A percentile compares a stretch with the other conserved stretches of the same genome.
Conservation (phyloP, 2,329 filamentous ascomycete genomes). For the Diaporthe australafricana region DNA sequence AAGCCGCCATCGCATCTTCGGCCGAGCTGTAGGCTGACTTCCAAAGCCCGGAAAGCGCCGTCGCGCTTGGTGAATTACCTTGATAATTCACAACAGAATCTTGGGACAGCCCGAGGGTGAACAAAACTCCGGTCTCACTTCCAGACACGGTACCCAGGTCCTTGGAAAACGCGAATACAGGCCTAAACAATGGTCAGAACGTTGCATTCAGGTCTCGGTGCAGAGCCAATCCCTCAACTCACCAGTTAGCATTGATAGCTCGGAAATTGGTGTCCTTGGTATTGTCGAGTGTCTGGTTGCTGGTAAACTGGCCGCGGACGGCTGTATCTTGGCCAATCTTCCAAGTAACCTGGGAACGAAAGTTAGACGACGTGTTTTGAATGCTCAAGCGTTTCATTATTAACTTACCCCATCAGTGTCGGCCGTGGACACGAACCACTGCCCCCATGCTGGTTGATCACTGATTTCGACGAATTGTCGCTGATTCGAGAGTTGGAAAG, state of each 20-base stretch:
- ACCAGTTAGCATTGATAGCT: constrained; percentile 72
- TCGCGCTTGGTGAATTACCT: constrained; percentile 71
- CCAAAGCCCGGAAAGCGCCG: constrained; percentile 80
- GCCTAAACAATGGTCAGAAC: constrained; percentile 56
- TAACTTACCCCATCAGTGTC: constrained; percentile 57
- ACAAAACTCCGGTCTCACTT: constrained; percentile 63
- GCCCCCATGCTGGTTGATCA: constrained; percentile 85
- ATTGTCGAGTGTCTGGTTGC: constrained; percentile 71
- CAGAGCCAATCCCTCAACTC: constrained; percentile 21
- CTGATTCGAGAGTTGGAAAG: constrained; percentile 70
- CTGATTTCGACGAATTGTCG: constrained; percentile 73
- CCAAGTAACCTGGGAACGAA: constrained; percentile 65
- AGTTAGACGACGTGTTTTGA: constrained; percentile 37
- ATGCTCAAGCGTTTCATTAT: background rate
- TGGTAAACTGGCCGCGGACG: constrained; percentile 76
- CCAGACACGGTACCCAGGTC: constrained; percentile 62
- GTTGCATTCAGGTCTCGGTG: background rate
- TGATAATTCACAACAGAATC: constrained; percentile 82
- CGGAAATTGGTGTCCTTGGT: constrained; percentile 74
- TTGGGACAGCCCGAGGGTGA: constrained; percentile 83
- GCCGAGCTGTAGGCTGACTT: constrained; percentile 75
- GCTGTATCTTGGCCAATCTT: constrained; percentile 75
- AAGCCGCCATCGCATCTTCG: constrained; percentile 75
- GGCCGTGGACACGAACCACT: constrained; percentile 79
- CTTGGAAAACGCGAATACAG: constrained; percentile 83